Conservation (phyloP, 1,284 basidiomycete species). For the Moesziomyces globuligerus region DNA sequence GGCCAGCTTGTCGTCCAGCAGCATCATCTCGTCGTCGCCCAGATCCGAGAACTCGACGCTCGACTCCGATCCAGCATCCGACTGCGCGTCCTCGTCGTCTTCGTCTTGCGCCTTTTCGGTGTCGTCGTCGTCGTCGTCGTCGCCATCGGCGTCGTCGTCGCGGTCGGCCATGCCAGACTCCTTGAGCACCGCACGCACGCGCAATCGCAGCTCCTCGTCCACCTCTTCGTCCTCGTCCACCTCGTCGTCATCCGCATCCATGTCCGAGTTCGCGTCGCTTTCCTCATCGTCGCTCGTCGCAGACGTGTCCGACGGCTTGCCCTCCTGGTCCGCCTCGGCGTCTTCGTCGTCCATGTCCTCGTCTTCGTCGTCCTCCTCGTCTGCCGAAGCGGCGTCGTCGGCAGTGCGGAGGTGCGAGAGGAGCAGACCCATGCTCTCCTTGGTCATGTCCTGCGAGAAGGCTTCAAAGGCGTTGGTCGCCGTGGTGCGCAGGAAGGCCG, state of each 20-base stretch:
- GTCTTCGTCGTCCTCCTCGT: slow-evolving; percentile 38
- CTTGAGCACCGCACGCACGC: slow-evolving; percentile 81
- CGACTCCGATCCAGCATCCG: slow-evolving; percentile 42
- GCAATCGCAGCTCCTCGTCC: slow-evolving; percentile 75
- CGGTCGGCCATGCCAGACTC: slow-evolving; percentile 76
- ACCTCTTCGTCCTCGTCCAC: slow-evolving; percentile 71
- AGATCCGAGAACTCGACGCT: slow-evolving; percentile 51
- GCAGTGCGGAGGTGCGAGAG: slow-evolving; percentile 67
- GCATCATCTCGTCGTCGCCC: slow-evolving; percentile 93
- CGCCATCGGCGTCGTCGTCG: slow-evolving; percentile 66
- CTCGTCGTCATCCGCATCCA: slow-evolving; percentile 69
- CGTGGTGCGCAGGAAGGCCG: slow-evolving; percentile 81
- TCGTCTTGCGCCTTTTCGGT: slow-evolving; percentile 59
- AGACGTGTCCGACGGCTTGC: slow-evolving; percentile 33
- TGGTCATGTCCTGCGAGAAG: slow-evolving; percentile 77
- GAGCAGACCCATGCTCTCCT: slow-evolving; percentile 83
- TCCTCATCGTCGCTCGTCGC: slow-evolving; percentile 51
- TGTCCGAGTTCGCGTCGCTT: slow-evolving; percentile 73
- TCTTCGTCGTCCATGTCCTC: slow-evolving; percentile 8
- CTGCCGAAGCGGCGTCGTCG: slow-evolving; percentile 19
- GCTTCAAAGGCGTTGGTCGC: slow-evolving; percentile 84
- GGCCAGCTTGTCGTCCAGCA: slow-evolving; percentile 90
- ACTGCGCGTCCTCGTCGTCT: slow-evolving; percentile 36
- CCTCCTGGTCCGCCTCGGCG: slow-evolving; percentile 70
- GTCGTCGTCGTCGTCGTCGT: slow-evolving; percentile 68